phyloP scores from a whole-genome alignment of 768 basidiomycete species.

The Pleurotus cornucopiae region DNA sequence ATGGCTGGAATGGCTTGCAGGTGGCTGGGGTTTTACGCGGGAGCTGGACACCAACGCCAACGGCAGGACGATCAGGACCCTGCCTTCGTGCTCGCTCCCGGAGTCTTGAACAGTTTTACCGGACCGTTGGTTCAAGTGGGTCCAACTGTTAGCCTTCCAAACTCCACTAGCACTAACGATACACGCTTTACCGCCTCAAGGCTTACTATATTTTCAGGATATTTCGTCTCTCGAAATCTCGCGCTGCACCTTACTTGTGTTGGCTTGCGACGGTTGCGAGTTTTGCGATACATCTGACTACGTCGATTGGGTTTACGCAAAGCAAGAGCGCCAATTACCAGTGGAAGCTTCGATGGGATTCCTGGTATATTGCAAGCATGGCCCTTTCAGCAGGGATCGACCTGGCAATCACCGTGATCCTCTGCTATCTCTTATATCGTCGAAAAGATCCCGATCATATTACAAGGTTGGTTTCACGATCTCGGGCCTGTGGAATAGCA shows the following conservation, averaged over 20 bases:
- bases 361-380: neutral
- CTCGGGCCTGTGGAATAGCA: neutral
- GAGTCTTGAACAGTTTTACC: neutral
- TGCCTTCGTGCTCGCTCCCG: neutral
- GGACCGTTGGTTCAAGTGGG: neutral
- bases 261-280: neutral
- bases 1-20: neutral
- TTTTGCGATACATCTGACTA: neutral
- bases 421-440: neutral
- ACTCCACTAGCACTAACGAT: neutral
- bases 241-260: neutral
- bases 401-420: neutral
- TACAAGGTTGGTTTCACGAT: neutral
- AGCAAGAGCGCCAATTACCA: neutral
- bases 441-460: neutral
- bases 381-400: neutral
- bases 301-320: neutral
- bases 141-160: neutral
- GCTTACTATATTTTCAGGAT: neutral
- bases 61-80: neutral
- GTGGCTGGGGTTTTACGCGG: neutral
- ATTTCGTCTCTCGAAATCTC: neutral
- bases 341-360: neutral
- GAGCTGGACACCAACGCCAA: neutral
- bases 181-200: neutral